These are phyloP conservation scores for Agrocybe praecox DNA, from an alignment of 768 basidiomycete species.

Conservation along the genomic window DNA sequence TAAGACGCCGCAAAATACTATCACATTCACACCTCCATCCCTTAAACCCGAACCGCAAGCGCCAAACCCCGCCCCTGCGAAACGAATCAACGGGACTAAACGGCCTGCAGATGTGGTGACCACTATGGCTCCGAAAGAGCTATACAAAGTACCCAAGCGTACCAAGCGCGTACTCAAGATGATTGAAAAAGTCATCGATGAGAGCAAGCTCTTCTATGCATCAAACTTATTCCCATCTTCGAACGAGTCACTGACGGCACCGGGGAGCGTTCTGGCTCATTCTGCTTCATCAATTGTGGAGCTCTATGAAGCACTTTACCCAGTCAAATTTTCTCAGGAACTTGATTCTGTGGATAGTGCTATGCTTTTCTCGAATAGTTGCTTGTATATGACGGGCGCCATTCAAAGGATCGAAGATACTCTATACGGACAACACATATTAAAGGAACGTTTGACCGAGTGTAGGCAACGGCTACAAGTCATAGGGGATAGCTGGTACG, in stretches of 20 bases:
- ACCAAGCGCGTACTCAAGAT: constrained; percentile 55
- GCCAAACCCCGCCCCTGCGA: constrained; percentile 2
- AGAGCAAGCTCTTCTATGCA: constrained; percentile 64
- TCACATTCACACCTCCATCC: constrained; percentile 14
- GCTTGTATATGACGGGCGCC: constrained; percentile 62
- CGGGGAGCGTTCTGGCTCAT: constrained; percentile 61
- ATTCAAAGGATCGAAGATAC: constrained; percentile 42
- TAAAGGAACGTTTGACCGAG: constrained; percentile 54
- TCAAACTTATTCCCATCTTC: constrained; percentile 53
- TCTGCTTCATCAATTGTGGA: constrained; percentile 72
- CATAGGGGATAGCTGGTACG: constrained; percentile 70
- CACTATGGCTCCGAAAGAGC: constrained; percentile 44
- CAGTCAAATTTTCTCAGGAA: constrained; percentile 54
- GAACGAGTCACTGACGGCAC: constrained; percentile 30
- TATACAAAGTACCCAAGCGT: constrained; percentile 60
- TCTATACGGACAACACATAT: constrained; percentile 23
- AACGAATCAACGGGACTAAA: constrained; percentile 18
- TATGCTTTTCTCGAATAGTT: constrained; percentile 86
- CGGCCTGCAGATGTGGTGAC: constrained; percentile 21
- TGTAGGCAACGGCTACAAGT: constrained; percentile 51
- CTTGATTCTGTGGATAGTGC: constrained; percentile 53
- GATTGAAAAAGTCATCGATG: constrained; percentile 64
- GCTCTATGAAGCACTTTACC: constrained; percentile 78
- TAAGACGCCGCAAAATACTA: constrained; percentile 14
- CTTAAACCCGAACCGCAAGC: constrained; percentile 10